These are phyloP conservation scores for Yamadazyma diddensiae DNA, from an alignment of 1,139 yeast genomes.

Conservation along the genomic window DNA sequence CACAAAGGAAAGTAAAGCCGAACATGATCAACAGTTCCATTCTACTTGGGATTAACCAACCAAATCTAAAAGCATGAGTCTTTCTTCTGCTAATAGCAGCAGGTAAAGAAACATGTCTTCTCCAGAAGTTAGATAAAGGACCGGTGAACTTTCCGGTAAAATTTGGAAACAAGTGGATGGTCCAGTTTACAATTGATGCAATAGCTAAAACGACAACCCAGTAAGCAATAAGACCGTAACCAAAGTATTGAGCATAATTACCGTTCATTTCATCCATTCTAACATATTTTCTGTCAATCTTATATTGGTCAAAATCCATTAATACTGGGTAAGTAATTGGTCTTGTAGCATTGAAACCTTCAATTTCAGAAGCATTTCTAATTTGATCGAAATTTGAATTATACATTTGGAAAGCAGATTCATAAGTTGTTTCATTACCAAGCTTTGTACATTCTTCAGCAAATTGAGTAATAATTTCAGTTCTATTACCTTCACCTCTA, in stretches of 20 bases:
- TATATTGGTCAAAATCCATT: slow-evolving; percentile 9
- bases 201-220: slow-evolving; percentile 46
- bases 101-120: slow-evolving; percentile 31
- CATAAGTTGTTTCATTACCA: slow-evolving; percentile 6
- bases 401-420: slow-evolving; percentile 12
- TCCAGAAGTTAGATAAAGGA: slow-evolving; percentile 24
- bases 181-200: slow-evolving; percentile 47
- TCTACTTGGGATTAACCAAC: slow-evolving; percentile 27
- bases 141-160: slow-evolving; percentile 22
- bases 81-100: slow-evolving; percentile 27
- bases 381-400: slow-evolving; percentile 6
- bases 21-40: slow-evolving; percentile 25
- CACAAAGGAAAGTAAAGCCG: slow-evolving; percentile 44
- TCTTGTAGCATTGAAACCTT: slow-evolving; percentile 11
- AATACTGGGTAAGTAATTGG: slow-evolving; percentile 11
- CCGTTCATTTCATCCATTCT: slow-evolving; percentile 7
- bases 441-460: slow-evolving; percentile 12
- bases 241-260: slow-evolving; percentile 39
- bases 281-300: slow-evolving; percentile 4
- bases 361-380: slow-evolving; percentile 9
- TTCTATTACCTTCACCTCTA: slow-evolving; percentile 17
- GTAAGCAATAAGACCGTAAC: slow-evolving; percentile 46
- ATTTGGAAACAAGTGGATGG: slow-evolving; percentile 28
- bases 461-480: slow-evolving; percentile 14
- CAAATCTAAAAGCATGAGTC: slow-evolving; percentile 19